These are phyloP conservation scores for Aristolochia fimbriata DNA, from an alignment of 164 flowering plant genomes.

Conservation along the genomic window DNA sequence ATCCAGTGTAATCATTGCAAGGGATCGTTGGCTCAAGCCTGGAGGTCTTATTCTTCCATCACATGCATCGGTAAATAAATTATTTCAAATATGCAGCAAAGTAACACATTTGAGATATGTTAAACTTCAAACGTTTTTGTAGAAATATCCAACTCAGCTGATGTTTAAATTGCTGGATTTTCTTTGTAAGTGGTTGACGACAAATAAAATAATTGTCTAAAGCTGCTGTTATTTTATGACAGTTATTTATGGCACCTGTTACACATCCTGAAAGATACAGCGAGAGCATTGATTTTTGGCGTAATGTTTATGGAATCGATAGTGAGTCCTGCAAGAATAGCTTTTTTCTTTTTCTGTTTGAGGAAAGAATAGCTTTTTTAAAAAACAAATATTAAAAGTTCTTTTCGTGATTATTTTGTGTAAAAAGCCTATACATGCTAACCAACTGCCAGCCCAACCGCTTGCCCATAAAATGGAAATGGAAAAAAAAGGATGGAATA, in stretches of 20 bases:
- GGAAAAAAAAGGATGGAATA: too few species aligned
- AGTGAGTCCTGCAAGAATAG: conserved; percentile 42
- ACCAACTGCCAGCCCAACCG: too few species aligned
- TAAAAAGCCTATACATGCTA: too few species aligned
- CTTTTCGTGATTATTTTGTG: neutral
- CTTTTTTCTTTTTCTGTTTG: neutral
- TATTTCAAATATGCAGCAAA: neutral
- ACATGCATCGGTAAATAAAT: conserved; percentile 56
- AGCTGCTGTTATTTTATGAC: conserved; percentile 16
- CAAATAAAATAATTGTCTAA: neutral
- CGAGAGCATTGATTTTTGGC: conserved; percentile 95
- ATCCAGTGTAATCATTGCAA: conserved; percentile 88
- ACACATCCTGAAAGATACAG: conserved; percentile 86
- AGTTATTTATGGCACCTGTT: conserved; percentile 95
- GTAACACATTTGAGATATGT: too few species aligned
- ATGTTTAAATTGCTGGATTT: neutral
- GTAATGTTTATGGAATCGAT: conserved; percentile 93
- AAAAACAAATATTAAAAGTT: too few species aligned
- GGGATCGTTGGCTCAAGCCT: conserved; percentile 97
- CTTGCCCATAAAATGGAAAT: too few species aligned
- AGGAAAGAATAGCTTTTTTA: too few species aligned
- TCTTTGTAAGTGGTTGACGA: neutral
- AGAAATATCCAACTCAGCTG: neutral
- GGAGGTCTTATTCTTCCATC: conserved; percentile 98
- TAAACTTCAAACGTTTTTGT: too few species aligned